Conservation (phyloP, 1,139 yeast species). For the Candida pseudocylindracea region DNA sequence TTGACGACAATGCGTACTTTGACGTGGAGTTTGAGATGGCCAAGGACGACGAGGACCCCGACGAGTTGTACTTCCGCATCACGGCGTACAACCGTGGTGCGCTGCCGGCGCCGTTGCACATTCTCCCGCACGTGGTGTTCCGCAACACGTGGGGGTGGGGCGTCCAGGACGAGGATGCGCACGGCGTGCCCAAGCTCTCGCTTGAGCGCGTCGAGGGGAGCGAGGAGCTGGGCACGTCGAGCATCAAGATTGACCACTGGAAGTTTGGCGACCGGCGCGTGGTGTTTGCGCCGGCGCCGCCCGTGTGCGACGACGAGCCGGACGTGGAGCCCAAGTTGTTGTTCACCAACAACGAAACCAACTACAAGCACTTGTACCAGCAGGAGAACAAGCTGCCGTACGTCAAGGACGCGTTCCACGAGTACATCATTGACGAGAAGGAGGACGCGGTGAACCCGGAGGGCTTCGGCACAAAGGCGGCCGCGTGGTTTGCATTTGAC, state of each 20-base stretch:
- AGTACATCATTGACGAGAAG: constrained; percentile 41
- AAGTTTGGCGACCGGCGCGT: constrained; percentile 54
- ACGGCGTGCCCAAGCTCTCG: too few relatives aligned
- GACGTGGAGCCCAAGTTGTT: constrained; percentile 59
- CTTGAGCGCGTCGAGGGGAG: constrained; percentile 3
- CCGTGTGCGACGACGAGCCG: constrained; percentile 27
- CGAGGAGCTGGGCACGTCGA: constrained; percentile 20
- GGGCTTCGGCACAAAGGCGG: constrained; percentile 27
- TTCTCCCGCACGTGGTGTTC: constrained; percentile 68
- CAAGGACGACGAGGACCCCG: constrained; percentile 63
- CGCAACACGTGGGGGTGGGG: constrained; percentile 96
- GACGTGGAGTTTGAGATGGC: constrained; percentile 89
- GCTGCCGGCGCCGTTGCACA: constrained; percentile 71
- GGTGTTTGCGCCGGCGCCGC: constrained; percentile 81
- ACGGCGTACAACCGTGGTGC: constrained; percentile 80
- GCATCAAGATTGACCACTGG: constrained; percentile 42
- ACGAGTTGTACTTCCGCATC: constrained; percentile 60
- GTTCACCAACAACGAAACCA: constrained; percentile 84
- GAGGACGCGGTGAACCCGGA: constrained; percentile 47
- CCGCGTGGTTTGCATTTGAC: constrained; percentile 69
- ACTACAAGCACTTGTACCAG: constrained; percentile 41
- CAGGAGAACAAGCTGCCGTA: constrained; percentile 34
- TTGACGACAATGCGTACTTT: constrained; percentile 64
- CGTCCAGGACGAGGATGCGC: not conserved
- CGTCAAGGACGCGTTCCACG: constrained; percentile 87